A percentile compares a stretch with the other conserved stretches of the same genome.
Evolutionary conservation across 257 asterid genomes (phyloP).

Genomic region (Solanum lycopersicoides): DNA sequence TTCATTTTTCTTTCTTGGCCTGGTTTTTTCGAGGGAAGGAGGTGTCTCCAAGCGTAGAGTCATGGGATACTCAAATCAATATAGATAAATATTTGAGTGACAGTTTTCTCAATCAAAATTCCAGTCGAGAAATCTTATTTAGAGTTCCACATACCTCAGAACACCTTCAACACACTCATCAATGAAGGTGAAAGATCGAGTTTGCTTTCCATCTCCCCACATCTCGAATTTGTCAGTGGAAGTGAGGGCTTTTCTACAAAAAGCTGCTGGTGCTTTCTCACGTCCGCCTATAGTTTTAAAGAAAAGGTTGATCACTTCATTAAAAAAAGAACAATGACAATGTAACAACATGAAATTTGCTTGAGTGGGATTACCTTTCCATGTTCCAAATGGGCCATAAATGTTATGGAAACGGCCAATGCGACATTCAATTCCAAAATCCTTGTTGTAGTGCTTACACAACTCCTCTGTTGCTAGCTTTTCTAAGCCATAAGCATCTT

Average conservation of each 20-base stretch:
- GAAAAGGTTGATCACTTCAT: background rate
- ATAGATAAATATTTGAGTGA: background rate
- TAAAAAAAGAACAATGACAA: background rate
- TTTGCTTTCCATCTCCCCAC: slow-evolving; percentile 53
- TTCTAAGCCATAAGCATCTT: slow-evolving; percentile 93
- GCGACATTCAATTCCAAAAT: slow-evolving; percentile 84
- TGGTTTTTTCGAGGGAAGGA: background rate
- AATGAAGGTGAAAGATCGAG: slow-evolving; percentile 36
- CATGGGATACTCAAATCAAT: background rate
- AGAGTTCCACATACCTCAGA: slow-evolving; percentile 13
- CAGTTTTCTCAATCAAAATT: background rate
- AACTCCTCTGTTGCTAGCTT: slow-evolving; percentile 84
- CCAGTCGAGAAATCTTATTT: background rate
- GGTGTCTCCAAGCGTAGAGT: background rate
- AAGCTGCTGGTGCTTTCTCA: slow-evolving; percentile 93
- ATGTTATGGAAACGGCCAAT: slow-evolving; percentile 92
- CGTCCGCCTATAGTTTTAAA: slow-evolving; percentile 54
- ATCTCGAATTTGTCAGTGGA: slow-evolving; percentile 81
- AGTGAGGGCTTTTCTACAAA: slow-evolving; percentile 74
- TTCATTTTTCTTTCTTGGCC: background rate
- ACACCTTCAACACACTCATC: slow-evolving; percentile 40
- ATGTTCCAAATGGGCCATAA: slow-evolving; percentile 92
- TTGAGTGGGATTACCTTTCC: slow-evolving; percentile 51
- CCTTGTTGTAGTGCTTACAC: slow-evolving; percentile 88
- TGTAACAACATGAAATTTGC: background rate